Evolutionary conservation across 305 asterid species (phyloP), one percentile per base, ranked within the genome.

Genomic region (Salvia sclarea): DNA sequence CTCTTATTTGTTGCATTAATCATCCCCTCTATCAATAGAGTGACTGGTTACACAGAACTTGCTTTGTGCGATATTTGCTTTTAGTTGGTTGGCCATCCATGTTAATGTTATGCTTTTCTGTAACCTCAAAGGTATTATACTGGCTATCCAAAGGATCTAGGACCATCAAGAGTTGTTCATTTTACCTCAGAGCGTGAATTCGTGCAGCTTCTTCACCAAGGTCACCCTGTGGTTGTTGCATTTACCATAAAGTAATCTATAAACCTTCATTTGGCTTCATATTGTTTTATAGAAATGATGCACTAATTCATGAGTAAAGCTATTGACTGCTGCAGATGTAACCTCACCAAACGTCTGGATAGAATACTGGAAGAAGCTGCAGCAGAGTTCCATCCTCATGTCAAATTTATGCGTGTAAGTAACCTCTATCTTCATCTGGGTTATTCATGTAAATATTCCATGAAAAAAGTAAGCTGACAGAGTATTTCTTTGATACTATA

Each of bases 161-260:
- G 96, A 58, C 91, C 95, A 9, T 89, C 99, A 12, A 85, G 76
- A 76, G 88, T 91, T 64, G 76, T 94, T 60, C 93, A 85, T 76
- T 94, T 91, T 71, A 82, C 93, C 18, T 87, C 97, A 0, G 99
- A 94, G 83, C 94, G 93, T 9, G 98, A 94, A 69, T 89, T 89
- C 69, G 93, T 91, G 68, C 95, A 89, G 80, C 93, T 94, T 50
- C 98, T 94, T 55, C 99, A 86, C 75, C 96, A 87, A 75, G 97
- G 97, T 66, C 72, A 82, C 75, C 99, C 96, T 37, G 87, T 94
- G 57, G 93, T 93, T 63, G 98, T 87, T 80, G 96, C 98, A 68
- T 93, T 93, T 83, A 93, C 98, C 17, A 83, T 91, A 79, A 91
- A 86, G 99, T 91, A 87, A 83, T 35, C 66, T 49, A 16, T 56